Conservation (phyloP, 2,329 filamentous ascomycete genomes). For the Aurifilum marmelostoma region DNA sequence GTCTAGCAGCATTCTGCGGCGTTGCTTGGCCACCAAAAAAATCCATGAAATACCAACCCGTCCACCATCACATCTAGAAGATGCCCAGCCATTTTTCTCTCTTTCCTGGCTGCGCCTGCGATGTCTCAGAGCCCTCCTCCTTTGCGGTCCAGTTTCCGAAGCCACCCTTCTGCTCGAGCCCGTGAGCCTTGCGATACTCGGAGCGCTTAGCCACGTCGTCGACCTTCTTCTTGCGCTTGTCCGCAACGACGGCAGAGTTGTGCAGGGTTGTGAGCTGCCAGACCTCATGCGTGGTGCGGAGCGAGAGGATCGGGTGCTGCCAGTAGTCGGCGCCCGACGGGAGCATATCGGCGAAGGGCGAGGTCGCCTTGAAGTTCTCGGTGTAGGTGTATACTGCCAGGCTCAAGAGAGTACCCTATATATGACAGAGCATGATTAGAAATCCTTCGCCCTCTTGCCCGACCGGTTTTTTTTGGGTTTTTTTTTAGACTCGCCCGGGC, state of each 20-base stretch:
- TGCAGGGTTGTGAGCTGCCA: constrained; percentile 77
- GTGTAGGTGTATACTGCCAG: constrained; percentile 75
- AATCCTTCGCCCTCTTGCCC: no score
- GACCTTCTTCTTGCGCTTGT: constrained; percentile 71
- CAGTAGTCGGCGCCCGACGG: constrained; percentile 71
- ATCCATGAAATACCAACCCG: not conserved
- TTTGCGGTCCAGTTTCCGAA: constrained; percentile 42
- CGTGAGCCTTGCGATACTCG: constrained; percentile 85
- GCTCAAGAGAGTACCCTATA: constrained; percentile 65
- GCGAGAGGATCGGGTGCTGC: constrained; percentile 69
- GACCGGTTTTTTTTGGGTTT: no score
- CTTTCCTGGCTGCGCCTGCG: constrained; percentile 40
- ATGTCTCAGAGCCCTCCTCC: constrained; percentile 29
- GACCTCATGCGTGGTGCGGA: constrained; percentile 69
- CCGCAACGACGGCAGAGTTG: constrained; percentile 67
- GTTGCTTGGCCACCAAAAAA: not conserved
- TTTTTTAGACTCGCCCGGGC: no score
- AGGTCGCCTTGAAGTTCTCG: constrained; percentile 77
- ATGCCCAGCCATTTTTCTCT: constrained; percentile 71
- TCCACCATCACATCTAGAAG: constrained; percentile 55
- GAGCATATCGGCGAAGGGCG: constrained; percentile 78
- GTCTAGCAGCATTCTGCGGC: not conserved
- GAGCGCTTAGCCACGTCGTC: constrained; percentile 88
- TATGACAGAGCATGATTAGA: constrained; percentile 9
- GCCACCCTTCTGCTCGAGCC: constrained; percentile 67